Percentiles rank a stretch among this genome's conserved stretches.
phyloP scores from a whole-genome alignment of 1,284 basidiomycete species.

The Violaceomyces palustris region DNA sequence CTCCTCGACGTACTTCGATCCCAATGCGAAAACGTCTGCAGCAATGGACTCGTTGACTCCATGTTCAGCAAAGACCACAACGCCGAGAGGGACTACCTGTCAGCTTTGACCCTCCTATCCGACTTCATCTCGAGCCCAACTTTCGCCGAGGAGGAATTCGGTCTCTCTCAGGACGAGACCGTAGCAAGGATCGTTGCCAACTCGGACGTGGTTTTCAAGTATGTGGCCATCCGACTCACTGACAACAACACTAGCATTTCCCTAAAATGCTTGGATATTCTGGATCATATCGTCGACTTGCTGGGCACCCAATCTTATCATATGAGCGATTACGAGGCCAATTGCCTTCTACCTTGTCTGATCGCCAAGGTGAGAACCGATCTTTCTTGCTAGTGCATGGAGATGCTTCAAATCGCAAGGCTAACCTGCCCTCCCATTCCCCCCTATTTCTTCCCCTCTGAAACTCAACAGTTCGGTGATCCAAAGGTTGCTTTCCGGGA shows the following conservation, averaged over 20 bases:
- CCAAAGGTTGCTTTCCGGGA: conserved; percentile 55
- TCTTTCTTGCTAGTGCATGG: too few species aligned
- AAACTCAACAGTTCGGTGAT: conserved; percentile 59
- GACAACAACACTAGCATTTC: conserved; percentile 90
- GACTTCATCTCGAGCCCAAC: conserved; percentile 65
- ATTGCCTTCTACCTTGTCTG: conserved; percentile 82
- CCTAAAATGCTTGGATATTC: conserved; percentile 81
- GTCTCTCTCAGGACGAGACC: conserved; percentile 59
- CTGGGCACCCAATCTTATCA: conserved; percentile 70
- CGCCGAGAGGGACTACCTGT: conserved; percentile 85
- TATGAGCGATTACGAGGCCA: conserved; percentile 79
- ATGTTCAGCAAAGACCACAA: conserved; percentile 88
- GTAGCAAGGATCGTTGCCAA: conserved; percentile 76
- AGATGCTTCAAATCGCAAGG: too few species aligned
- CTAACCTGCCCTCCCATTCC: too few species aligned
- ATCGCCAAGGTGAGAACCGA: too few species aligned
- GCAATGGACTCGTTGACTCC: conserved; percentile 69
- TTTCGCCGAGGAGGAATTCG: conserved; percentile 63
- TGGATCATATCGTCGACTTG: conserved; percentile 72
- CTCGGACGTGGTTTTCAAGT: conserved; percentile 88
- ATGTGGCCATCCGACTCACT: conserved; percentile 81
- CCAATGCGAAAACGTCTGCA: conserved; percentile 83
- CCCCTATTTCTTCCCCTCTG: too few species aligned
- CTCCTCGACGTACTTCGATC: conserved; percentile 77
- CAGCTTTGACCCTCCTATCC: conserved; percentile 68